These are phyloP conservation scores for Pholiota adiposa DNA, from an alignment of 1,284 basidiomycete genomes.

Conservation along the genomic window DNA sequence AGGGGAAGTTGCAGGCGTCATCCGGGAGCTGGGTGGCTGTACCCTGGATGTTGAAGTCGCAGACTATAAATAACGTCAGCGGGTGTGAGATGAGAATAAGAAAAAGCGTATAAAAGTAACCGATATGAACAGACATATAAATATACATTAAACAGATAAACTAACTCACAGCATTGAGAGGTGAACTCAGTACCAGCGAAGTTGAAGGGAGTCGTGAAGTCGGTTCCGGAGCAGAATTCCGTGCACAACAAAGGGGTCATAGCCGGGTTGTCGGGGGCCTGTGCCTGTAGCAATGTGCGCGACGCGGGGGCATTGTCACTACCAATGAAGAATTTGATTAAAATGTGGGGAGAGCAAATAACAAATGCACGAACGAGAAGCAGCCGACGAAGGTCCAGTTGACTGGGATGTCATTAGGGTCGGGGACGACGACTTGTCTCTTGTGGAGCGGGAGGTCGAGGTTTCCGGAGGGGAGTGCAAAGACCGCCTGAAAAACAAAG, in stretches of 20 bases:
- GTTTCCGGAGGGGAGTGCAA: conserved; percentile 1
- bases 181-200: conserved; percentile 16
- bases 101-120: too few species aligned
- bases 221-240: conserved; percentile 8
- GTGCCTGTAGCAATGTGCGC: conserved; percentile 11
- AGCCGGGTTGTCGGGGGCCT: conserved; percentile 1
- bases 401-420: conserved; percentile 7
- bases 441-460: neutral
- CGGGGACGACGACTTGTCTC: neutral
- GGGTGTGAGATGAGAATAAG: too few species aligned
- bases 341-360: too few species aligned
- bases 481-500: neutral
- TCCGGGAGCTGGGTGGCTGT: conserved; percentile 9
- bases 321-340: neutral
- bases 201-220: conserved; percentile 8
- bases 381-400: conserved; percentile 13
- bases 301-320: conserved; percentile 11
- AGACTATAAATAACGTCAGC: conserved; percentile 5
- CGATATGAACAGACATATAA: too few species aligned
- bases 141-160: neutral
- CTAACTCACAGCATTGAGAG: conserved; percentile 13
- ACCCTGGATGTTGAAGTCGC: conserved; percentile 17
- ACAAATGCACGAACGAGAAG: neutral
- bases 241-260: conserved; percentile 16
- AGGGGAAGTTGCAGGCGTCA: conserved; percentile 9